Percentiles rank a stretch among this genome's conserved stretches.
phyloP scores from a whole-genome alignment of 2,329 filamentous ascomycete species.

The Bipolaris zeicola region DNA sequence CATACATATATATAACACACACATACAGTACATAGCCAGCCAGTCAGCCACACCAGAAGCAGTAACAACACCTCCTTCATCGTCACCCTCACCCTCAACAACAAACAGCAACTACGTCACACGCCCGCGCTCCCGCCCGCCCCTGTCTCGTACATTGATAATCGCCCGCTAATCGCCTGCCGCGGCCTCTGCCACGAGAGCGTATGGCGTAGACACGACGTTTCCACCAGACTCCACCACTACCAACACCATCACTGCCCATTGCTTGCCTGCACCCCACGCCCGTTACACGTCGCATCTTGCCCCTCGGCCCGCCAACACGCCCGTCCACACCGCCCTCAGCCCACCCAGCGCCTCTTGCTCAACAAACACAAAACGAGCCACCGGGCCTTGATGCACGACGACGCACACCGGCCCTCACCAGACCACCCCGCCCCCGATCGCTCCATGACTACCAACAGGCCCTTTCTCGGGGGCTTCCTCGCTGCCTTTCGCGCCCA shows the following conservation, averaged over 20 bases:
- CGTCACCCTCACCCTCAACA: no score
- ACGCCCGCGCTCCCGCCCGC: background rate
- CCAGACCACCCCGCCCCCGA: slow-evolving; percentile 22
- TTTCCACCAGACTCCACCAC: background rate
- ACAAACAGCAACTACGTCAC: background rate
- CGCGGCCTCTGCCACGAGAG: background rate
- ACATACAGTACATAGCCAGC: background rate
- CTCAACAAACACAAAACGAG: slow-evolving; percentile 5
- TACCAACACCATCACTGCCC: slow-evolving; percentile 1
- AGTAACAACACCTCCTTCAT: no score
- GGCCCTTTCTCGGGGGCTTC: slow-evolving; percentile 70
- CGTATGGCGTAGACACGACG: slow-evolving; percentile 5
- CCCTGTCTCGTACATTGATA: background rate
- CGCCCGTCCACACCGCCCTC: slow-evolving; percentile 8
- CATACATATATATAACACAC: background rate
- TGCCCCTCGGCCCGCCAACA: background rate
- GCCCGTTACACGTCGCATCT: slow-evolving; percentile 6
- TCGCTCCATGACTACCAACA: slow-evolving; percentile 65
- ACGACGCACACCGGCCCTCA: slow-evolving; percentile 29
- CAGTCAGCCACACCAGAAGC: background rate
- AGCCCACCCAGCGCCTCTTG: background rate
- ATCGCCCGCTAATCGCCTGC: background rate
- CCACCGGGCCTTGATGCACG: slow-evolving; percentile 32
- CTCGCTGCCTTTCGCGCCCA: slow-evolving; percentile 70
- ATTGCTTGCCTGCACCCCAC: background rate